Evolutionary conservation across 768 basidiomycete genomes (phyloP), one percentile per base, ranked within the genome.

Genomic region (Lentinula raphanica): DNA sequence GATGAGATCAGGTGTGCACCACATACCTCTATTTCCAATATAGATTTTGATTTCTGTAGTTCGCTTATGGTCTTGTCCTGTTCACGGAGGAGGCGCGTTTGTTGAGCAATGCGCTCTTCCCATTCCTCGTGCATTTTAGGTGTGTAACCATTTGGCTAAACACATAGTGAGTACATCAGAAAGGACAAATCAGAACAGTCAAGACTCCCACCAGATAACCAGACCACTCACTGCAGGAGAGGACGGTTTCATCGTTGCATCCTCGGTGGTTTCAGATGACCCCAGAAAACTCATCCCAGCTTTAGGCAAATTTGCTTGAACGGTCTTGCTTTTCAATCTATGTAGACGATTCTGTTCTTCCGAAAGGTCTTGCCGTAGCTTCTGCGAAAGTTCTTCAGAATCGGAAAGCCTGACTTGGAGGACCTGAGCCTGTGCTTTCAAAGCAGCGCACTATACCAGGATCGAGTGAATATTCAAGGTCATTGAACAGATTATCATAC

Each of bases 151-250:
- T 71, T 66, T 17, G 68, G 78, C 85, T 88, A 67, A 29, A 64
- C 50, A 56, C 44, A 32, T 19, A 38, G 32, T 49, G 19, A 46
- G 44, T 29, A 63, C 15, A 76, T 87, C 70, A 84, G 81, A 76
- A 71, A 62, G 46, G 64, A 66, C 50, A 66, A 66, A 74, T 78
- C 64, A 75, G 72, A 73, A 75, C 68, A 71, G 69, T 70, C 71
- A 73, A 73, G 73, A 76, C 77, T 82, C 84, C 82, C 84, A 85
- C 84, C 82, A 81, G 77, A 79, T 75, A 76, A 79, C 73, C 77
- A 74, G 77, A 75, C 77, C 79, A 87, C 88, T 83, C 81, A 89
- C 88, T 76, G 75, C 79, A 71, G 86, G 83, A 78, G 85, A 80
- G 74, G 79, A 82, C 72, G 80, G 77, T 72, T 75, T 76, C 64